A percentile compares a stretch with the other conserved stretches of the same genome.
Conservation (phyloP, 2,329 filamentous ascomycete genomes). For the Paracamarosporium sp. region DNA sequence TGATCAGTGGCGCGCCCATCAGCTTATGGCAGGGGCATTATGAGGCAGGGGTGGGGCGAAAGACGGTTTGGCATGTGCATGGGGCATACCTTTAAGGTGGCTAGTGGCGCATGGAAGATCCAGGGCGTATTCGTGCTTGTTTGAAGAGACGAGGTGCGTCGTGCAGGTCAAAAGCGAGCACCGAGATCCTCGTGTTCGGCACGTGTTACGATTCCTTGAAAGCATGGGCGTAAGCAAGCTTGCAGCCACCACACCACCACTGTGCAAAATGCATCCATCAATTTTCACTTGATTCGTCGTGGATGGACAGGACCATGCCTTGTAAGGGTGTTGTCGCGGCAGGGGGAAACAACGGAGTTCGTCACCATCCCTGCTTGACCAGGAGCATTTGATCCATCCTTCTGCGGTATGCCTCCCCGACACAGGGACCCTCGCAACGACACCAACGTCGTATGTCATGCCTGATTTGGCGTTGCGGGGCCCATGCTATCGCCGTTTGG, state of each 20-base stretch:
- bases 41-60: background rate
- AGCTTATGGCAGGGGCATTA: background rate
- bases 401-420: background rate
- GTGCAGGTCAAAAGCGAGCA: too few species aligned
- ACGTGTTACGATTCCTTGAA: too few species aligned
- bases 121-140: background rate
- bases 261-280: too few species aligned
- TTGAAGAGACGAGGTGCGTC: background rate
- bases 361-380: background rate
- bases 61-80: background rate
- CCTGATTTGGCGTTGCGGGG: background rate
- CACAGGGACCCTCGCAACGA: background rate
- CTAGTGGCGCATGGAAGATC: background rate
- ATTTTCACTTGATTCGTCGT: too few species aligned
- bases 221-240: too few species aligned
- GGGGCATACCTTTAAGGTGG: background rate
- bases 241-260: too few species aligned
- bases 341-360: background rate
- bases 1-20: slow-evolving; percentile 7
- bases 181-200: too few species aligned
- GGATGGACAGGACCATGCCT: background rate
- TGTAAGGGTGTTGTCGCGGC: background rate
- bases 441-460: background rate
- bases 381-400: background rate
- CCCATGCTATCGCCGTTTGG: background rate